phyloP scores from a whole-genome alignment of 2,329 filamentous ascomycete species.

The Fonsecaea monophora region DNA sequence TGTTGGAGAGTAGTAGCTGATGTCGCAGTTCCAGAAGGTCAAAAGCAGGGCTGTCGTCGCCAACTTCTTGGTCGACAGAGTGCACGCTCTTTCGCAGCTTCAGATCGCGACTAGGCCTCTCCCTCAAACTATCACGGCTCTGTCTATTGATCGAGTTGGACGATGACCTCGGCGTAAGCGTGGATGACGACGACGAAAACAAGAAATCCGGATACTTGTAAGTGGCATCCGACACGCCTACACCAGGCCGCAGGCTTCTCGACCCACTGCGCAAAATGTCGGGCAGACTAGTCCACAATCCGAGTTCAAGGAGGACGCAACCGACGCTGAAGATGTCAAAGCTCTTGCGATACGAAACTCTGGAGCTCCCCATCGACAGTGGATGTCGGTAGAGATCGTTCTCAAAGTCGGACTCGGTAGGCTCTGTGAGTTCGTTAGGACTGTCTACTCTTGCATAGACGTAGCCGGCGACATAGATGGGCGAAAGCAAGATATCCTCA shows the following conservation, averaged over 20 bases:
- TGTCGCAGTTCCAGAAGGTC: constrained; percentile 15
- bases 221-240: neutral
- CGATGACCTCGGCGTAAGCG: constrained; percentile 11
- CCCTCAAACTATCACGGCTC: constrained; percentile 3
- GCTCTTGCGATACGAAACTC: constrained; percentile 2
- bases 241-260: neutral
- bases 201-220: neutral
- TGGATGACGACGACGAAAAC: neutral
- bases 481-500: constrained; percentile 3
- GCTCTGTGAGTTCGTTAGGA: constrained; percentile 1
- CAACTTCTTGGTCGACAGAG: constrained; percentile 1
- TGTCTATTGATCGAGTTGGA: neutral
- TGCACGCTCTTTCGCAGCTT: neutral
- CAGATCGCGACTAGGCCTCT: neutral
- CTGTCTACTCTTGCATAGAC: constrained; percentile 11
- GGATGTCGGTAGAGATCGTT: constrained; percentile 10
- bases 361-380: constrained; percentile 1
- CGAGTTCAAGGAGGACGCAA: constrained; percentile 6
- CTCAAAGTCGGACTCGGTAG: constrained; percentile 3
- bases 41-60: neutral
- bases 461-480: constrained; percentile 7
- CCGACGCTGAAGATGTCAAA: constrained; percentile 9
- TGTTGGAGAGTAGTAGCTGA: constrained; percentile 1
- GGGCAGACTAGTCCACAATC: constrained; percentile 3
- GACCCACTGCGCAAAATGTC: constrained; percentile 6